Evolutionary conservation across 2,329 filamentous ascomycete species (phyloP).

Genomic region (Neofusicoccum kwambonambiense): DNA sequence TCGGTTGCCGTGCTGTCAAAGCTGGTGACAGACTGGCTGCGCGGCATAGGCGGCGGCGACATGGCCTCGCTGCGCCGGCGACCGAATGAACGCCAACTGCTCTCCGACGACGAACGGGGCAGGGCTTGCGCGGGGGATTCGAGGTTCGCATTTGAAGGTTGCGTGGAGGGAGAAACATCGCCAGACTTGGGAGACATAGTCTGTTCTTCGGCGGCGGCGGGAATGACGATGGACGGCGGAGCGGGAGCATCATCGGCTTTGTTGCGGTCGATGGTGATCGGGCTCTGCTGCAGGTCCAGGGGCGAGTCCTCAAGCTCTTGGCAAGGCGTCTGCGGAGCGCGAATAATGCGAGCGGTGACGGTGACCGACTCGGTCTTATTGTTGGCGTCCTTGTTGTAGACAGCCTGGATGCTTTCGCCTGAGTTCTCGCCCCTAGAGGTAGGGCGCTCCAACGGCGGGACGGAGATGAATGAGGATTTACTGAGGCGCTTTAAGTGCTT

Average conservation of each 20-base stretch:
- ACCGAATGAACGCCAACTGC: conserved; percentile 38
- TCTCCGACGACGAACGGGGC: conserved; percentile 40
- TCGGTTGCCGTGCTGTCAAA: conserved; percentile 37
- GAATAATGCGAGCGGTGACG: conserved; percentile 80
- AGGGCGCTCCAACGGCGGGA: conserved; percentile 12
- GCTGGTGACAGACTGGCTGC: conserved; percentile 27
- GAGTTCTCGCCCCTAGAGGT: conserved; percentile 9
- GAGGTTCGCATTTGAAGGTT: conserved; percentile 6
- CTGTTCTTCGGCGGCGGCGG: conserved; percentile 27
- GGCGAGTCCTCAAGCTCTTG: conserved; percentile 50
- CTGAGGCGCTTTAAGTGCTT: conserved; percentile 30
- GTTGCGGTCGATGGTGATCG: conserved; percentile 59
- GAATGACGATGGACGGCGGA: conserved; percentile 20
- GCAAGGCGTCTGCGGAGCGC: conserved; percentile 42
- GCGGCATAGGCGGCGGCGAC: conserved; percentile 27
- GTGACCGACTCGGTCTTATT: conserved; percentile 73
- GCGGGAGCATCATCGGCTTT: conserved; percentile 28
- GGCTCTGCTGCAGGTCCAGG: conserved; percentile 53
- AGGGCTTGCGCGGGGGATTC: conserved; percentile 21
- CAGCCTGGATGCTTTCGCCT: conserved; percentile 27
- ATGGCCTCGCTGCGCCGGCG: conserved; percentile 38
- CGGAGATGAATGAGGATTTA: conserved; percentile 25
- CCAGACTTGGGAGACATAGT: conserved; percentile 10
- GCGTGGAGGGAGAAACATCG: conserved; percentile 4
- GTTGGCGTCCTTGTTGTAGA: conserved; percentile 40